A percentile compares a stretch with the other conserved stretches of the same genome.
Evolutionary conservation across 2,329 filamentous ascomycete species (phyloP).

Genomic region (Cordyceps militaris): DNA sequence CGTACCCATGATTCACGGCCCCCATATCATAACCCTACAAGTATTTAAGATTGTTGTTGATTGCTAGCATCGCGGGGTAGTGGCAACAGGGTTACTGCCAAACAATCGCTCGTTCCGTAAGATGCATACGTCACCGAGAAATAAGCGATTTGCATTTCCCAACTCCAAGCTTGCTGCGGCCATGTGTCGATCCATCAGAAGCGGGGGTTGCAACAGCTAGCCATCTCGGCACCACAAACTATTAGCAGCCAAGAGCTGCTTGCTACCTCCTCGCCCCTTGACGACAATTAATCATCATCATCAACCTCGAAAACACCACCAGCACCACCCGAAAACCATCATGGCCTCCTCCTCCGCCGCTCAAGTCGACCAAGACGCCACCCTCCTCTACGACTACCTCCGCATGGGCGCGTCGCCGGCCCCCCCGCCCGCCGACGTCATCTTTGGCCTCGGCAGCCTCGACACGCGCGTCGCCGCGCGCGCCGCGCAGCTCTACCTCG

Average conservation of each 20-base stretch:
- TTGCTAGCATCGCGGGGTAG: no score
- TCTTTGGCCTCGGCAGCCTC: slow-evolving; percentile 42
- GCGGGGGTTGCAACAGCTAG: background rate
- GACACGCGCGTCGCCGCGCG: slow-evolving; percentile 37
- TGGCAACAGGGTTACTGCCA: no score
- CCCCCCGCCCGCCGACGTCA: slow-evolving; percentile 31
- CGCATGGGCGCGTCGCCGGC: slow-evolving; percentile 31
- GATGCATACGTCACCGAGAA: no score
- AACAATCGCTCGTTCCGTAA: no score
- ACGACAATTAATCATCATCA: background rate
- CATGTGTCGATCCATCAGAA: background rate
- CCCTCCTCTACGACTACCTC: slow-evolving; percentile 37
- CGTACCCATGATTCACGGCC: no score
- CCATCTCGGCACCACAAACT: background rate
- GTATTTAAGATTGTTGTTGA: no score
- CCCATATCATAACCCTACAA: no score
- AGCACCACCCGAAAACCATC: no score
- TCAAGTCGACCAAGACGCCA: slow-evolving; percentile 25
- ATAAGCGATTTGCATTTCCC: no score
- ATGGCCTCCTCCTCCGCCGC: background rate
- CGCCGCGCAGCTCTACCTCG: slow-evolving; percentile 36
- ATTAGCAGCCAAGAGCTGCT: no score
- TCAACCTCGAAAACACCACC: background rate
- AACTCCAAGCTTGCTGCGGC: background rate
- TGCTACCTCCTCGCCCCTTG: background rate